Evolutionary conservation across 208 protist genomes (phyloP), one percentile per base, ranked within the genome.

Genomic region (Trypanosoma rangeli): DNA sequence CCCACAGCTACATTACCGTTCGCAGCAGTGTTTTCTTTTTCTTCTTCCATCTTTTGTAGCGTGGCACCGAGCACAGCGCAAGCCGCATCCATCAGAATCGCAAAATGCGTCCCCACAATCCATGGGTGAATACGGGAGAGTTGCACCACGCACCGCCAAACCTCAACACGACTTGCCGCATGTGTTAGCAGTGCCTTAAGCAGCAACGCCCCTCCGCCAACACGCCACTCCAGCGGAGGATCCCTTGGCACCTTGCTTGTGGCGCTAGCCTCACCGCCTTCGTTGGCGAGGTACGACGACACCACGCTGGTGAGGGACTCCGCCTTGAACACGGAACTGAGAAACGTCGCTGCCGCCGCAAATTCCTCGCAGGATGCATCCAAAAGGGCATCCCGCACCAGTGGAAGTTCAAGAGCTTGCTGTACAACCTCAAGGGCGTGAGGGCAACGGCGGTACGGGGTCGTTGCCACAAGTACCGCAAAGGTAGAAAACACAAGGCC

Each of bases 81-180:
- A 1, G 88, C 88, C 22, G 81, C 81, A 0, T 31, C 49, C 48
- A 92, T 65, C 15, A 89, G 74, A n/a, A 28, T 20, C 0, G 67
- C 52, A 52, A 94, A 94, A 65, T 87, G 74, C 26, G 35, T 37
- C n/a, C 81, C 78, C 9, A 94, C 74, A 28, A 91, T 70, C 37
- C 52, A 64, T 20, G 89, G 86, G 65, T 90, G 84, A 20, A 90
- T 64, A 22, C 84, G 86, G 13, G 89, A 74, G 20, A 93, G 76
- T 22, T 91, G 89, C 28, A 85, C 78, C 56, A 90, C 61, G 75
- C 89, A 92, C 26, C 77, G 68, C 87, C 89, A 94, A 63, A 91
- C 82, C 74, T 90, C 82, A 18, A 82, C 76, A 4, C 80, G 74
- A 16, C 64, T 70, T 37, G 77, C 73, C 12, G 84, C 89, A 64